Conservation (phyloP, 345 rosid species). For the Stellera chamaejasme region DNA sequence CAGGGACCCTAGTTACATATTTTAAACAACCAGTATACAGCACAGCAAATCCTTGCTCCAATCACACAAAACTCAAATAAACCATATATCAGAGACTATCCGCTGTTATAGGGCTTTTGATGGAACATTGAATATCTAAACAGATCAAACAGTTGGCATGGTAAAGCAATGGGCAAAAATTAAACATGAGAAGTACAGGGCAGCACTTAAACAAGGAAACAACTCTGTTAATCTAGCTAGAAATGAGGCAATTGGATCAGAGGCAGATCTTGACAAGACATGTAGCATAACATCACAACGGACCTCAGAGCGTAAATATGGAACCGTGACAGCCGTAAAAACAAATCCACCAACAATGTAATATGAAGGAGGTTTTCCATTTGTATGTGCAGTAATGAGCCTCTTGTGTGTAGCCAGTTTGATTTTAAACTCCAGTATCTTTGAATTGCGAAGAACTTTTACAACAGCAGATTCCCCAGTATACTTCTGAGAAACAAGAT, state of each 20-base stretch:
- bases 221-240: background rate
- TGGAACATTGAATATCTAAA: too few species aligned
- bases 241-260: background rate
- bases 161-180: background rate
- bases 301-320: constrained; percentile 94
- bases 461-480: constrained; percentile 77
- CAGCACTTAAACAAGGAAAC: background rate
- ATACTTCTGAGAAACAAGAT: constrained; percentile 87
- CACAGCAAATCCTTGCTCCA: too few species aligned
- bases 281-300: background rate
- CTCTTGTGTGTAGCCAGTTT: constrained; percentile 81
- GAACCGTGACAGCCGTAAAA: constrained; percentile 77
- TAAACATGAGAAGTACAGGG: background rate
- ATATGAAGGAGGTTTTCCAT: constrained; percentile 78
- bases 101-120: too few species aligned
- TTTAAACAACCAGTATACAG: too few species aligned
- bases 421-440: constrained; percentile 57
- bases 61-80: too few species aligned
- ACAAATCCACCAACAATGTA: constrained; percentile 91
- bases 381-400: constrained; percentile 80
- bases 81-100: too few species aligned
- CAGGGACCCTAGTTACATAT: too few species aligned
- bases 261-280: background rate
- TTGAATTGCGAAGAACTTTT: constrained; percentile 67
- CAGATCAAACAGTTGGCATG: too few species aligned